Base-by-base conservation (phyloP, 1,139 yeast genomes). In the Geotrichum bryndzae region DNA sequence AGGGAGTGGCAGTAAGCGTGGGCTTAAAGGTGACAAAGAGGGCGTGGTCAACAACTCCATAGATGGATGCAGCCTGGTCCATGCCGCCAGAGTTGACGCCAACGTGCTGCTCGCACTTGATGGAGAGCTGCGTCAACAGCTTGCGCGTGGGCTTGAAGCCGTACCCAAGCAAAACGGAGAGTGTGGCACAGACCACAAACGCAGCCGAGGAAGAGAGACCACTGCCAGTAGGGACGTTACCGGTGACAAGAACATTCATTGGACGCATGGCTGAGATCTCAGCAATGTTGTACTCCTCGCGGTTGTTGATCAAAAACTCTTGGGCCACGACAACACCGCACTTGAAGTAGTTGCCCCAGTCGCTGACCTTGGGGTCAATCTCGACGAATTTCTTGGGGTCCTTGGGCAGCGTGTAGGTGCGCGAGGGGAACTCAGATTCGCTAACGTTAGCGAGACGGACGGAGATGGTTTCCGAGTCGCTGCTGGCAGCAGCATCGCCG, bases 31-130 rank as follows among this genome's bases (percentile, higher is more conserved):
- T 83, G 53, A 87, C 84, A 66, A 82, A 79, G 64, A 87, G 73
- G 1, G 87, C 88, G 67, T 86, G 83, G 64, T 79, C 80, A 54
- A 74, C 76, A 67, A 82, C 84, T n/a, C 91, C 91, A 68, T 82
- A 86, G 29, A 87, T 80, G 1, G 88, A 82, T 2, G 92, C 91
- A 65, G 87, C 81, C 74, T 87, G 92, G 71, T 87, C 92, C 88
- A 87, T 83, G 53, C 92, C 92, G 29, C 92, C 92, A 53, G 86
- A 84, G 70, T 85, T 86, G 60, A 87, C 87, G 29, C 92, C 92
- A 54, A 87, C 84, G 62, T 83, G 84, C 73, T 86, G 90, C 70
- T 87, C 92, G 57, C 87, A 83, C 23, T 83, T 85, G 60, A 84
- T 86, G 13, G 90, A 84, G 61, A 87, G 83, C 64, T 77, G 75